Base-by-base conservation (phyloP, 352 stramenopile genomes). In the Globisporangium parvum region DNA sequence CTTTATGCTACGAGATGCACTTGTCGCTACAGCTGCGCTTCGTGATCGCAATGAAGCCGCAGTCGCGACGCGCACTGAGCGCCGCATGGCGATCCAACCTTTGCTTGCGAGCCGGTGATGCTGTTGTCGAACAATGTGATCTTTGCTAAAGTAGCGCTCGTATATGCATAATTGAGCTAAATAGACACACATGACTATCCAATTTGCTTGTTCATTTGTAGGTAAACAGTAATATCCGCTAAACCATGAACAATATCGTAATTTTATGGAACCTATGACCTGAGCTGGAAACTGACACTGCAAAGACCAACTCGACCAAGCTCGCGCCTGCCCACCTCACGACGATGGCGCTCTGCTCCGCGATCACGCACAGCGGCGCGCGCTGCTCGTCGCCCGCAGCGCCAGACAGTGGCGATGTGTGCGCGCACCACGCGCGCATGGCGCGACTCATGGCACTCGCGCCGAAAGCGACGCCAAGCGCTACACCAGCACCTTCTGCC, bases 351-450 rank as follows among this genome's bases (percentile, higher is more conserved):
- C 23, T 59, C 48, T 85, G 75, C 57, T 57, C 61, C 33, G 75
- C 76, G 47, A 68, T 80, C 28, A 91, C 77, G 41, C 81, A 90
- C 70, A 85, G 71, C 41, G 85, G 85, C 45, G 58, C 60, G 59
- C 79, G 80, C 17, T 94, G 85, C 54, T 65, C 73, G 51, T 84
- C 78, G 14, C 41, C 61, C 1, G 78, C 74, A 11, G 71, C 70
- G 2, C 55, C 66, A 44, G 67, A 69, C 26, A 53, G 66, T 11
- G 65, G 55, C 12, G 74, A 69, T 23, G 69, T 85, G 41, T 94
- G 85, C 59, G 70, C 80, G 40, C 85, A 94, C 57, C 85, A 94
- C 62, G 73, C 76, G 53, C 80, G 85, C 11, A 87, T 94, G 67
- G 75, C 80, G 40, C 80, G 85, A 24, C 66, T 92, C 47, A 85